Percentiles rank a stretch among this genome's conserved stretches.
Conservation (phyloP, 169 alveolate genomes). For the Cryptosporidium baileyi region DNA sequence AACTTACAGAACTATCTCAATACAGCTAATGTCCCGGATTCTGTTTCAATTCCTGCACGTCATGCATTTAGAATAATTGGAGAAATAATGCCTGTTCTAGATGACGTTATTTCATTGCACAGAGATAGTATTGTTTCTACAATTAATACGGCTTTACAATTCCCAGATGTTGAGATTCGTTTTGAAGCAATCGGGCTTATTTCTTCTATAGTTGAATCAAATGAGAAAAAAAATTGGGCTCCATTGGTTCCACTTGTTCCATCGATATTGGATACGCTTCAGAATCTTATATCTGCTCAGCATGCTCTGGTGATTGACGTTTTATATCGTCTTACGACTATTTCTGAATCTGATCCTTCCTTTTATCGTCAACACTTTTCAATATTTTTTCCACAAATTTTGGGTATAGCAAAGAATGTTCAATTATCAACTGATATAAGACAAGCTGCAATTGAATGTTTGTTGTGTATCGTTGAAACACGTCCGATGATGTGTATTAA, state of each 20-base stretch:
- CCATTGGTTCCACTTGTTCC: conserved; percentile 56
- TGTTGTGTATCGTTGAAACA: conserved; percentile 56
- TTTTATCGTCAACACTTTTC: conserved; percentile 61
- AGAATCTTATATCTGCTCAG: conserved; percentile 49
- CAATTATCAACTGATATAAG: conserved; percentile 56
- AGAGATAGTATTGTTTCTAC: conserved; percentile 65
- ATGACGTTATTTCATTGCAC: conserved; percentile 48
- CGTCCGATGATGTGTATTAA: conserved; percentile 65
- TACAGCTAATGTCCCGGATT: conserved; percentile 39
- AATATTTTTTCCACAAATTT: conserved; percentile 43
- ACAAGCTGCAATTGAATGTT: conserved; percentile 67
- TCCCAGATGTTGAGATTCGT: conserved; percentile 55
- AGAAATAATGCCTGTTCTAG: conserved; percentile 66
- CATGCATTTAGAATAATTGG: conserved; percentile 67
- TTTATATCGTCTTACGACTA: conserved; percentile 54
- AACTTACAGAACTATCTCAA: conserved; percentile 40
- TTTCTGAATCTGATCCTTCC: conserved; percentile 62
- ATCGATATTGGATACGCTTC: conserved; percentile 30
- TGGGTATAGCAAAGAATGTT: conserved; percentile 34
- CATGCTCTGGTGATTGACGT: conserved; percentile 66
- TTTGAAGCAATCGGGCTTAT: conserved; percentile 65
- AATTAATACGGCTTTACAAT: conserved; percentile 56
- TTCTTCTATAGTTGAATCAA: conserved; percentile 54
- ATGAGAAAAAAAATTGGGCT: conserved; percentile 61
- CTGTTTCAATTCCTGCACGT: conserved; percentile 50